Evolutionary conservation across 768 basidiomycete species (phyloP), one percentile per base, ranked within the genome.

Genomic region (Kwoniella shandongensis): DNA sequence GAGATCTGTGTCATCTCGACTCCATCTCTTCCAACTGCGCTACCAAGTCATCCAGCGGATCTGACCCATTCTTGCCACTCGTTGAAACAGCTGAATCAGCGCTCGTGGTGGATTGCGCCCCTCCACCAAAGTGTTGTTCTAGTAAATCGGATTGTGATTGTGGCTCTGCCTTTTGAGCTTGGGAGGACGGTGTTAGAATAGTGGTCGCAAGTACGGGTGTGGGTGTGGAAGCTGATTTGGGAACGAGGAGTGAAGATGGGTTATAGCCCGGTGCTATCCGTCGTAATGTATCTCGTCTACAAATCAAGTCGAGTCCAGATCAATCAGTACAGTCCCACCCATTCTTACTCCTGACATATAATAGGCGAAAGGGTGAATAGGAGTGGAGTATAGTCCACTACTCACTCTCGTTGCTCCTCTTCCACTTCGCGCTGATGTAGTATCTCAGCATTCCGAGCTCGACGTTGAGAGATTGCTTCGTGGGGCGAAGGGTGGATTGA

Each of bases 1-100:
- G n/a, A n/a, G n/a, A n/a, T 22, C 29, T 27, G 51, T 20, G 58
- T 38, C 46, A 25, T 51, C 46, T 47, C 41, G 65, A 58, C 49
- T 85, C 85, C 73, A 93, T 74, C 25, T 81, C 85, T 32, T 87
- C 89, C 40, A 92, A 79, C 62, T 87, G 85, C 65, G 88, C 84
- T n/a, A 90, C 88, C 26, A 91, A 76, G 61, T 88, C 85, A 47
- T 88, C 86, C 88, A 92, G 89, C 15, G 86, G 86, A 35, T 86
- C 84, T 18, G 11, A n/a, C n/a, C n/a, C n/a, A n/a, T n/a, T n/a
- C n/a, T n/a, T n/a, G n/a, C 32, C 32, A 32, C 32, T 32, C 6
- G 32, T 32, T 32, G 32, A 6, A n/a, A n/a, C n/a, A n/a, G n/a
- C n/a, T n/a, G n/a, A n/a, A n/a, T n/a, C n/a, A n/a, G n/a, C n/a